Conservation (phyloP, 768 basidiomycete species). For the Sarcomyxa edulis region DNA sequence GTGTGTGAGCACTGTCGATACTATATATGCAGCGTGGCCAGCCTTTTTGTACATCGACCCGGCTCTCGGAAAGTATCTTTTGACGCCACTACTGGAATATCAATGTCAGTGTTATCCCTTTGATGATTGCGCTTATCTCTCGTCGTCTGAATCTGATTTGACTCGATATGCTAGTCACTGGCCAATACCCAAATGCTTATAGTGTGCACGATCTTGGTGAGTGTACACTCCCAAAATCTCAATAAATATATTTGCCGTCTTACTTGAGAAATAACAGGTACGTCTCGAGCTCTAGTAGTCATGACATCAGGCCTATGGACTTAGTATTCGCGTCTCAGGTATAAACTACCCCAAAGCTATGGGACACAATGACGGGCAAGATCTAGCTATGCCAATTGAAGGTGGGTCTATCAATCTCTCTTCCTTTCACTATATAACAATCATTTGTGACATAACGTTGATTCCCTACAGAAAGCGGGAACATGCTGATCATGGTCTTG, state of each 20-base stretch:
- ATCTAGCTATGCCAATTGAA: constrained; percentile 54
- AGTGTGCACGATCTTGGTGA: constrained; percentile 49
- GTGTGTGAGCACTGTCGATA: constrained; percentile 51
- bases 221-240: neutral
- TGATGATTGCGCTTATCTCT: too few species aligned
- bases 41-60: constrained; percentile 52
- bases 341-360: constrained; percentile 36
- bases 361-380: constrained; percentile 41
- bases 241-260: neutral
- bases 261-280: too few species aligned
- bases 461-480: constrained; percentile 50
- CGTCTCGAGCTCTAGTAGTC: too few species aligned
- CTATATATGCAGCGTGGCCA: constrained; percentile 47
- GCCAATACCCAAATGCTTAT: constrained; percentile 63
- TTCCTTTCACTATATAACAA: too few species aligned
- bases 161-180: constrained; percentile 33
- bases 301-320: too few species aligned
- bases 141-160: neutral
- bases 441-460: neutral
- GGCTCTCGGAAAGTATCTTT: constrained; percentile 46
- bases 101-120: constrained; percentile 33
- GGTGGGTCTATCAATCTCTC: constrained; percentile 16
- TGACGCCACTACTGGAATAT: constrained; percentile 59
- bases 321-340: constrained; percentile 22
- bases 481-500: constrained; percentile 70